Base-by-base conservation (phyloP, 208 protist genomes). In the Sergeia podlipaevii region DNA sequence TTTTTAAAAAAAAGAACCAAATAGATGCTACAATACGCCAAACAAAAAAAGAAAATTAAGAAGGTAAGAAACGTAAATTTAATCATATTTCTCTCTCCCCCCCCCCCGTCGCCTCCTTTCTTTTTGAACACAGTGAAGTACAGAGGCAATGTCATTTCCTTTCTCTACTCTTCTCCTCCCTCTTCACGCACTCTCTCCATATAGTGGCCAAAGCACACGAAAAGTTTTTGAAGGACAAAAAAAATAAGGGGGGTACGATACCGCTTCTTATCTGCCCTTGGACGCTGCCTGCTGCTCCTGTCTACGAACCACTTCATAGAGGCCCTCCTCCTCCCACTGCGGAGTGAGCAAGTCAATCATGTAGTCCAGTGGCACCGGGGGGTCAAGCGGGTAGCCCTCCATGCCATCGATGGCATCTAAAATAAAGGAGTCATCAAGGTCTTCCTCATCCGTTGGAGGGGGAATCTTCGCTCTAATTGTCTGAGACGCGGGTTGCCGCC, bases 311-410 rank as follows among this genome's bases (percentile, higher is more conserved):
- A 74, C 60, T 23, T 78, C 74, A 18, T 70, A 90, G 7, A 90
- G 48, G 2, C 82, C 82, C 27, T 79, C 75, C 0, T 70, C 74
- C 3, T 61, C 65, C 82, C 82, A 90, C 37, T 90, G 71, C n/a
- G 74, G 77, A 15, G 81, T 73, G 6, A 86, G 66, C 6, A 90
- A 41, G 8, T 80, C 66, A 8, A 90, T 79, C 77, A 86, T 86
- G 51, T 84, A 79, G 7, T 39, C 49, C 20, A 90, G 72, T 39
- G 82, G 82, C 51, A 90, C 75, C 10, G 75, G 58, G 10, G 82
- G 82, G 15, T 44, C 64, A 43, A 89, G 43, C 5, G 59, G 38
- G 6, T 41, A 33, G 20, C 53, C 73, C n/a, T 52, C 55, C 55
- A 61, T 43, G 47, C 33, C 18, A 26, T 46, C 37, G 46, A 91